phyloP scores from a whole-genome alignment of 306 rosid genomes.

The Hippophae gyantsensis region DNA sequence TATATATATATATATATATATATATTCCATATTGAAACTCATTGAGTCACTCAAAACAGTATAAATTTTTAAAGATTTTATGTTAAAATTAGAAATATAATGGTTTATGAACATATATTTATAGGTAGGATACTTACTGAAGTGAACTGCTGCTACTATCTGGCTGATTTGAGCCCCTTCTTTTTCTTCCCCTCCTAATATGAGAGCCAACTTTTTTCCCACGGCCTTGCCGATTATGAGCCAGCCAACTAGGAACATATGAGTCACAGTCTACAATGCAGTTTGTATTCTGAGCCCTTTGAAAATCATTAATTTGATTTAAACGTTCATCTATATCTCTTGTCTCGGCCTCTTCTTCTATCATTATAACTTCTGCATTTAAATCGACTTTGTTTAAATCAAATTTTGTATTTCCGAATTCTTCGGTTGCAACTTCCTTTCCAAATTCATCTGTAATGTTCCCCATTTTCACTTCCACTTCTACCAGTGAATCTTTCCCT shows the following conservation, averaged over 20 bases:
- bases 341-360: background rate
- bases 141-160: background rate
- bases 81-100: background rate
- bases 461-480: background rate
- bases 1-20: no score
- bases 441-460: background rate
- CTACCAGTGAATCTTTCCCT: background rate
- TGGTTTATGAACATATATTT: background rate
- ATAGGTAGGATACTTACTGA: conserved; percentile 2
- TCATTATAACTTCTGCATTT: background rate
- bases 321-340: background rate
- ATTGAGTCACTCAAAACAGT: no score
- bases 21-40: no score
- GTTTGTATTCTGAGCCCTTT: background rate
- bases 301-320: background rate
- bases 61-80: no score
- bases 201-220: background rate
- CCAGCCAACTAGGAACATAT: background rate
- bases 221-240: background rate
- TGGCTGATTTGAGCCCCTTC: background rate
- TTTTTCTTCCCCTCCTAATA: background rate
- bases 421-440: background rate
- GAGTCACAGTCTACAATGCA: background rate
- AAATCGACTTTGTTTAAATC: background rate
- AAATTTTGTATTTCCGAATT: background rate